Evolutionary conservation across 768 basidiomycete genomes (phyloP).

Genomic region (Lactarius indigo): DNA sequence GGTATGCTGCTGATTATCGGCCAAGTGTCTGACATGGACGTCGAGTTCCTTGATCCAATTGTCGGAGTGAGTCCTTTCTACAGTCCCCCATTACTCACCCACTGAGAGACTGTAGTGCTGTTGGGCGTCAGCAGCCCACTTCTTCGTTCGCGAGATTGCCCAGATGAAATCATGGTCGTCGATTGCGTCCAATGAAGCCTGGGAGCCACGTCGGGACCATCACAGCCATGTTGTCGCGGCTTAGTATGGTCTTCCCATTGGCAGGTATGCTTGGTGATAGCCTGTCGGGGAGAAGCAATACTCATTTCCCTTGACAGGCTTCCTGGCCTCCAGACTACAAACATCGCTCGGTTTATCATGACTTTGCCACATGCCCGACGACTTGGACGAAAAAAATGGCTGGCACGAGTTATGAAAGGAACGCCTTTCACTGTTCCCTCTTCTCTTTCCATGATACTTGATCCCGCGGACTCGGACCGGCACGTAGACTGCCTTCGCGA

Average conservation of each 20-base stretch:
- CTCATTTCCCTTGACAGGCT: slow-evolving; percentile 12
- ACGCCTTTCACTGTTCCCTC: background rate
- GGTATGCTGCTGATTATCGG: slow-evolving; percentile 58
- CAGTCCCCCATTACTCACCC: background rate
- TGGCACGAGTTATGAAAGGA: slow-evolving; percentile 7
- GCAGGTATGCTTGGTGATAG: slow-evolving; percentile 33
- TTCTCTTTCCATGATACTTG: slow-evolving; percentile 5
- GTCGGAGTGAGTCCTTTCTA: slow-evolving; percentile 53
- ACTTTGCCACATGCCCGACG: slow-evolving; percentile 3
- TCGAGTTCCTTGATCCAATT: slow-evolving; percentile 72
- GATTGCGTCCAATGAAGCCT: slow-evolving; percentile 47
- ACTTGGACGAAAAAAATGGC: slow-evolving; percentile 4
- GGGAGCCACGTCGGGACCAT: slow-evolving; percentile 59
- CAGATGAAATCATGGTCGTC: slow-evolving; percentile 63
- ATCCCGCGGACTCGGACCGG: slow-evolving; percentile 17
- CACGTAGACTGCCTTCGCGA: background rate
- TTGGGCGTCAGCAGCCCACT: slow-evolving; percentile 68
- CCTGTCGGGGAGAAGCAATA: background rate
- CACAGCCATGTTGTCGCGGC: slow-evolving; percentile 60
- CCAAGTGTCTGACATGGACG: slow-evolving; percentile 60
- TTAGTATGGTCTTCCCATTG: slow-evolving; percentile 59
- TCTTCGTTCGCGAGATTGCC: slow-evolving; percentile 63
- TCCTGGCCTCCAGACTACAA: slow-evolving; percentile 18
- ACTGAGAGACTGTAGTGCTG: slow-evolving; percentile 47
- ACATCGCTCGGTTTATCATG: slow-evolving; percentile 20